Evolutionary conservation across 805 yeast genomes (phyloP), one percentile per base, ranked within the genome.

Genomic region (Alloascoidea africana): DNA sequence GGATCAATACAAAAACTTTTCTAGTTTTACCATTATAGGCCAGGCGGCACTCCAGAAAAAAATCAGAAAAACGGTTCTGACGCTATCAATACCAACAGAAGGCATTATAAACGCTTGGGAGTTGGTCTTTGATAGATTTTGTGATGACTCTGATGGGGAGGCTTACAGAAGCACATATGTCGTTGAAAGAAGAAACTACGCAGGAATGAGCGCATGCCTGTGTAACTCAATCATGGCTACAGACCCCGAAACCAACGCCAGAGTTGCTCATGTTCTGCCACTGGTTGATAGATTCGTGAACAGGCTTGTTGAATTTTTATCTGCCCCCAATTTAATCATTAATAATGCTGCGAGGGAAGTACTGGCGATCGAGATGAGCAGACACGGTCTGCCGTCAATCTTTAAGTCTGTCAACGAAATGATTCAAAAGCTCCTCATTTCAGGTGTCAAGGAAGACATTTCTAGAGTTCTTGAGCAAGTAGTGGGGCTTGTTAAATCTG

Each of bases 281-380:
- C 8, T 34, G 30, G 60, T 70, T 11, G 63, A 65, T 13, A 60
- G 56, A 16, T 75, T 75, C 41, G 63, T 72, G 35, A 66, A 59
- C 37, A 68, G 58, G 42, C 75, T 76, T 41, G 59, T 73, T 36
- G 52, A 54, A 3, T 55, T 73, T 50, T 53, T 76, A 30, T 60
- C 66, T 6, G 64, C 72, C 8, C 60, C 59, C 17, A 71, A 65
- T 48, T 57, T 69, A 40, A 65, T 71, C 3, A 64, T 76, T 0
- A 63, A 93, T 42, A 91, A 83, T 34, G 71, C 74, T 33, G 69
- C 83, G 2, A 72, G 77, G 42, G 94, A 83, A 44, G 73, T 83
- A 2, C 54, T 85, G 34, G 72, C 80, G 11, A 58, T 66, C 18
- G 87, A 79, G 40, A 54, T 76, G 35, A 76, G 80, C 56, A 72